Base-by-base conservation (phyloP, 441 rosid genomes). In the Gossypium lobatum region DNA sequence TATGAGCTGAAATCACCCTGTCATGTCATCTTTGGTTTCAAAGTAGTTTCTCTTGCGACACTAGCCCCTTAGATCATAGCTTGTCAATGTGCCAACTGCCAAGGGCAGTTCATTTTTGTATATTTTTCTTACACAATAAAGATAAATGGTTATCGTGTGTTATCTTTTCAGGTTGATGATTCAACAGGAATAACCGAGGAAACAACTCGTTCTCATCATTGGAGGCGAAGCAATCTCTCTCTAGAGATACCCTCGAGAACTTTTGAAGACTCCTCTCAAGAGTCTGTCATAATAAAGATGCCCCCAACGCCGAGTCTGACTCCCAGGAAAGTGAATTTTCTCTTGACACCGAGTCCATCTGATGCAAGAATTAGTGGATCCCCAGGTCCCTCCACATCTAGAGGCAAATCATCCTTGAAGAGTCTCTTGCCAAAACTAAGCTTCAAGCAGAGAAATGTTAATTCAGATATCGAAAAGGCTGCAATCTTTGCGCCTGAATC, bases 271-370 rank as follows among this genome's bases (percentile, higher is more conserved):
- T 74, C 91, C 31, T 74, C 78, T 60, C 88, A 66, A 77, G 97
- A 89, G 54, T 80, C 89, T 4, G 86, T 82, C 61, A 72, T 78
- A 23, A 81, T 90, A 76, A 93, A 85, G 79, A 88, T 90, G 88
- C 91, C 93, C 0, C 88, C 88, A 52, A 83, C 96, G 9, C 91
- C 93, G 39, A 90, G 89, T 83, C 88, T 85, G 67, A 93, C 97
- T 75, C 97, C 96, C 0, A 87, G 80, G 82, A 90, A 87, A 82
- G 99, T 95, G 14, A 93, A 91, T 75, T 95, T 95, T 74, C 75
- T 82, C 72, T 67, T 88, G 82, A 84, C 91, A 31, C 88, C 91
- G 4, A 81, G 34, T 64, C 83, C 93, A 61, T 77, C 79, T 1
- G 87, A 85, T 73, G 80, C 80, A 52, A 85, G 86, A 75, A 68